A percentile compares a stretch with the other conserved stretches of the same genome.
phyloP scores from a whole-genome alignment of 257 asterid species.

The Misopates orontium region DNA sequence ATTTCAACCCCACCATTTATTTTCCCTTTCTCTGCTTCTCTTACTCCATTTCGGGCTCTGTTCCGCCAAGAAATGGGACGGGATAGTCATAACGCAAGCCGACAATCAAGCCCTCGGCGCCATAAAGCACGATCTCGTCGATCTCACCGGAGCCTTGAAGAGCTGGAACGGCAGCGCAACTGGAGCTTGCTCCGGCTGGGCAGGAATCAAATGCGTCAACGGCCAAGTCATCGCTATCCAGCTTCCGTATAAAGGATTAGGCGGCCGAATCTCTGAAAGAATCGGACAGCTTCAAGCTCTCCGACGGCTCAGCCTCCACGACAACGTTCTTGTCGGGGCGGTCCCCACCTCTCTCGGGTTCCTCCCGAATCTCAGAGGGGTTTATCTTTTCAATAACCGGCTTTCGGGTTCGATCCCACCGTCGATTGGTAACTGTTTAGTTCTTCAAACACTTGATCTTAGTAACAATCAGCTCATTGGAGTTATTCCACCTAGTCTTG shows the following conservation, averaged over 20 bases:
- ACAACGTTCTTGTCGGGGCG: constrained; percentile 60
- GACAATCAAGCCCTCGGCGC: constrained; percentile 50
- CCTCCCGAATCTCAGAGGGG: constrained; percentile 72
- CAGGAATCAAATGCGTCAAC: constrained; percentile 75
- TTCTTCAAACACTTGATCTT: constrained; percentile 76
- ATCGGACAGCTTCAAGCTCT: constrained; percentile 75
- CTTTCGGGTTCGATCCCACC: constrained; percentile 78
- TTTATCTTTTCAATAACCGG: constrained; percentile 78
- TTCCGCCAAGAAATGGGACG: constrained; percentile 42
- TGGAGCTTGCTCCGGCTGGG: constrained; percentile 80
- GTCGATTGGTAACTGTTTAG: constrained; percentile 54
- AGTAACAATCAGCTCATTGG: constrained; percentile 78
- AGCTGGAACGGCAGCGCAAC: constrained; percentile 68
- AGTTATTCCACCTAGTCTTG: constrained; percentile 49
- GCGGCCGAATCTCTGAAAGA: constrained; percentile 73
- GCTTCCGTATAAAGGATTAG: constrained; percentile 59
- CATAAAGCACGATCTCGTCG: constrained; percentile 47
- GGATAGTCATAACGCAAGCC: constrained; percentile 41
- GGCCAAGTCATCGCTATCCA: constrained; percentile 58
- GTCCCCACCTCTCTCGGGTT: constrained; percentile 61
- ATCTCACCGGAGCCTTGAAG: constrained; percentile 47
- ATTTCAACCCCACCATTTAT: constrained; percentile 7
- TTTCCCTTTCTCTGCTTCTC: constrained; percentile 31
- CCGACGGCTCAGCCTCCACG: constrained; percentile 80
- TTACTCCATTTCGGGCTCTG: constrained; percentile 26